Conservation (phyloP, 1,284 basidiomycete species). For the Fomitiporia mediterranea region DNA sequence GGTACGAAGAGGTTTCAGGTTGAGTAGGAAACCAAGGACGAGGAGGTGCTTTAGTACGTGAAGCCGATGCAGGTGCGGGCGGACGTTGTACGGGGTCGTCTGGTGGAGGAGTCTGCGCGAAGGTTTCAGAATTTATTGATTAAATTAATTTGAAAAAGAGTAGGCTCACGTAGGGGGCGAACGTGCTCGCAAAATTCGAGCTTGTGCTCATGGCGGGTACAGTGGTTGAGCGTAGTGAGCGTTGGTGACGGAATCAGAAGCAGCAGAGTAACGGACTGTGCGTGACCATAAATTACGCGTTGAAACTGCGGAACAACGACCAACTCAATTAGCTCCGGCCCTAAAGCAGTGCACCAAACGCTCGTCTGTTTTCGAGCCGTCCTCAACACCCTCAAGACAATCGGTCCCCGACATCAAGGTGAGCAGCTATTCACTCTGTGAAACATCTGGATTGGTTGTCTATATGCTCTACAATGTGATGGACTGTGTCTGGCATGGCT, state of each 20-base stretch:
- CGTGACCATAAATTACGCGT: not conserved
- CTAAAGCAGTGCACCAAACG: not conserved
- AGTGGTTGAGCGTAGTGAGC: not conserved
- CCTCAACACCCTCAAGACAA: not conserved
- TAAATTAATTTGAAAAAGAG: not conserved
- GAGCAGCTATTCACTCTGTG: conserved; percentile 1
- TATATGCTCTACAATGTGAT: not conserved
- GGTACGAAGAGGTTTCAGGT: conserved; percentile 47
- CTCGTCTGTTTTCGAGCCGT: not conserved
- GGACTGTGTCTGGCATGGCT: not conserved
- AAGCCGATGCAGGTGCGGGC: conserved; percentile 23
- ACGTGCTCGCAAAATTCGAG: conserved; percentile 34
- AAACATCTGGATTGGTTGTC: too few relatives aligned
- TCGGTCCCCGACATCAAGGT: conserved; percentile 6
- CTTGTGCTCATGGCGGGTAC: conserved; percentile 3
- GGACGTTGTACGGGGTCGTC: conserved; percentile 38
- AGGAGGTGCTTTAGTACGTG: conserved; percentile 22
- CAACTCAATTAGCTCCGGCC: not conserved
- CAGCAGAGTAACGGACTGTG: not conserved
- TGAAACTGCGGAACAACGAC: not conserved
- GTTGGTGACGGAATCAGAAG: not conserved
- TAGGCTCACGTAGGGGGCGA: conserved; percentile 51
- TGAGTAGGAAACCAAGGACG: conserved; percentile 55
- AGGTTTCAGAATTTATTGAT: not conserved
- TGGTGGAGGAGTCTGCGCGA: conserved; percentile 49